A percentile compares a stretch with the other conserved stretches of the same genome.
Conservation (phyloP, 108 stramenopile species). For the Cyclostephanos tholiformis region DNA sequence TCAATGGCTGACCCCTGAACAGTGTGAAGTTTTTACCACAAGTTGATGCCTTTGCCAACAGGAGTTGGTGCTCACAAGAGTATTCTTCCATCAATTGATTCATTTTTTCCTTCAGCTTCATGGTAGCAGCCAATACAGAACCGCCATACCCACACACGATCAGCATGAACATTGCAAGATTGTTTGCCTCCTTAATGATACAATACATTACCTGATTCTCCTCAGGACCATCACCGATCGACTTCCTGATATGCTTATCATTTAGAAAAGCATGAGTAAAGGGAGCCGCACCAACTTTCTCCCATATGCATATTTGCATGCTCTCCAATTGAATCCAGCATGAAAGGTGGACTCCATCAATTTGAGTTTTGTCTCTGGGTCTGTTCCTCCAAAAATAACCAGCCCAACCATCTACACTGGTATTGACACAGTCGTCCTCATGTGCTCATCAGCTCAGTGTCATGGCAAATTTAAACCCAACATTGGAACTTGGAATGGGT, state of each 20-base stretch:
- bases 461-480: too few relatives aligned
- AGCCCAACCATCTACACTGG: conserved; percentile 11
- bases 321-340: background rate
- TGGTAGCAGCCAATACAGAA: background rate
- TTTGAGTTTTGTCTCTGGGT: conserved; percentile 5
- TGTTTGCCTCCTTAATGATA: conserved; percentile 4
- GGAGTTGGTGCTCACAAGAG: too few relatives aligned
- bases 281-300: conserved; percentile 9
- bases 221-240: background rate
- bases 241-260: background rate
- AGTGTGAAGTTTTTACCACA: too few relatives aligned
- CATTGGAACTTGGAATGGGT: too few relatives aligned
- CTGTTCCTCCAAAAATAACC: conserved; percentile 17
- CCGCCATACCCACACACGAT: background rate
- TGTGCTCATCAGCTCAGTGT: too few relatives aligned
- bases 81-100: too few relatives aligned
- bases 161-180: background rate
- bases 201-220: background rate
- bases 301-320: conserved; percentile 6
- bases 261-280: background rate
- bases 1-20: too few relatives aligned
- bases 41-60: too few relatives aligned
- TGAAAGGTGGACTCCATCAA: background rate
- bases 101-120: too few relatives aligned
- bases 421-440: background rate